These are phyloP conservation scores for Populus trichocarpa DNA, from an alignment of 441 rosid species.

Conservation along the genomic window DNA sequence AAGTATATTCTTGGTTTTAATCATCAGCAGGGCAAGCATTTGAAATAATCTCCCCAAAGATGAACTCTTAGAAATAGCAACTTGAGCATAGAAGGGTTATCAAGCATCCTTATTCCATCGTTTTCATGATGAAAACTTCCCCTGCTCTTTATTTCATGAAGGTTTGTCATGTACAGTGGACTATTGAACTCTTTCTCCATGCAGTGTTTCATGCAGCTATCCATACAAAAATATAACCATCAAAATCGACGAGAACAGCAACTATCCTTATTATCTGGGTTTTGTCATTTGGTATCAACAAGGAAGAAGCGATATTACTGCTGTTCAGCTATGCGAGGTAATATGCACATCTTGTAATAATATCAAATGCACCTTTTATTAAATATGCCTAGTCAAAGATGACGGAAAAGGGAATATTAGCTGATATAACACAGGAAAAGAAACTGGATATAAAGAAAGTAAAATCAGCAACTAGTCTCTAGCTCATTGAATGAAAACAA, in stretches of 20 bases:
- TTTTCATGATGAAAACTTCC: background rate
- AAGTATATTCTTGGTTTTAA: background rate
- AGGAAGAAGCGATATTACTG: slow-evolving; percentile 61
- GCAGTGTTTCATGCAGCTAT: slow-evolving; percentile 66
- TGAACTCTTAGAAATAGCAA: background rate
- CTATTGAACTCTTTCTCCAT: slow-evolving; percentile 9
- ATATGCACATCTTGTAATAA: background rate
- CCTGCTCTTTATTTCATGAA: background rate
- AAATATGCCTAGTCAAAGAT: background rate
- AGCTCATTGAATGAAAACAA: background rate
- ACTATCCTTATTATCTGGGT: slow-evolving; percentile 55
- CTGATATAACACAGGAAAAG: background rate
- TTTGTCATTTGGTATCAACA: slow-evolving; percentile 64
- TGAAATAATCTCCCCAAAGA: background rate
- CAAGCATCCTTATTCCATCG: background rate
- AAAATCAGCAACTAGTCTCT: background rate
- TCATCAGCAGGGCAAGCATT: background rate
- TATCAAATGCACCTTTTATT: background rate
- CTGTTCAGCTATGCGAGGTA: slow-evolving; percentile 79
- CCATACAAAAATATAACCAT: slow-evolving; percentile 53
- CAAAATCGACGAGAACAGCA: slow-evolving; percentile 61
- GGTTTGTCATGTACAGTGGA: background rate
- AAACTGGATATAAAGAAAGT: background rate
- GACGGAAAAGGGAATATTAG: background rate
- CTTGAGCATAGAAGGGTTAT: background rate